phyloP scores from a whole-genome alignment of 1,139 yeast genomes.

The Meyerozyma sp. region DNA sequence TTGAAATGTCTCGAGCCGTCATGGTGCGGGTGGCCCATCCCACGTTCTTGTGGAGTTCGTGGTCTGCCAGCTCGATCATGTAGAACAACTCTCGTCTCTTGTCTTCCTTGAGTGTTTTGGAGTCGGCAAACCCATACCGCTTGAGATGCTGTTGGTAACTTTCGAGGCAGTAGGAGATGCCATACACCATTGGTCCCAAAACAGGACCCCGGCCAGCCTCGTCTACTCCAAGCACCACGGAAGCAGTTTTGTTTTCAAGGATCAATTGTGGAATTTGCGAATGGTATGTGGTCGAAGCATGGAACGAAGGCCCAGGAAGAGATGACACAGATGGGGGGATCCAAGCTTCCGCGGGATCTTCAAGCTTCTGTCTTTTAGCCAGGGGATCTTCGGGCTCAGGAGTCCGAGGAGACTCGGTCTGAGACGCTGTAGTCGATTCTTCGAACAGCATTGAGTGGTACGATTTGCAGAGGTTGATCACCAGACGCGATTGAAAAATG shows the following conservation, averaged over 20 bases:
- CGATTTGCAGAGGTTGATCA: background rate
- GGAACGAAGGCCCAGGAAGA: conserved; percentile 19
- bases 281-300: conserved; percentile 31
- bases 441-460: background rate
- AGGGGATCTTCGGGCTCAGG: background rate
- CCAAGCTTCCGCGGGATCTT: conserved; percentile 12
- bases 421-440: background rate
- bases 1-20: conserved; percentile 82
- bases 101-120: conserved; percentile 76
- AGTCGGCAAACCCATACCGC: conserved; percentile 82
- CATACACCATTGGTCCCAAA: conserved; percentile 95
- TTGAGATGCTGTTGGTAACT: conserved; percentile 48
- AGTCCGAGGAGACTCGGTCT: background rate
- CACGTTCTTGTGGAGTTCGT: conserved; percentile 49
- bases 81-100: conserved; percentile 59
- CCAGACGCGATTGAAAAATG: background rate
- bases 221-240: conserved; percentile 76
- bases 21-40: conserved; percentile 89
- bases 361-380: background rate
- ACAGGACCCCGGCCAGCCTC: conserved; percentile 99
- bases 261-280: conserved; percentile 25
- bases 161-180: conserved; percentile 69
- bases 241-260: conserved; percentile 8
- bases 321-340: conserved; percentile 28
- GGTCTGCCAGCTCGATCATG: conserved; percentile 43